phyloP scores from a whole-genome alignment of 2,329 filamentous ascomycete species.

The Fusarium sarcochroum region DNA sequence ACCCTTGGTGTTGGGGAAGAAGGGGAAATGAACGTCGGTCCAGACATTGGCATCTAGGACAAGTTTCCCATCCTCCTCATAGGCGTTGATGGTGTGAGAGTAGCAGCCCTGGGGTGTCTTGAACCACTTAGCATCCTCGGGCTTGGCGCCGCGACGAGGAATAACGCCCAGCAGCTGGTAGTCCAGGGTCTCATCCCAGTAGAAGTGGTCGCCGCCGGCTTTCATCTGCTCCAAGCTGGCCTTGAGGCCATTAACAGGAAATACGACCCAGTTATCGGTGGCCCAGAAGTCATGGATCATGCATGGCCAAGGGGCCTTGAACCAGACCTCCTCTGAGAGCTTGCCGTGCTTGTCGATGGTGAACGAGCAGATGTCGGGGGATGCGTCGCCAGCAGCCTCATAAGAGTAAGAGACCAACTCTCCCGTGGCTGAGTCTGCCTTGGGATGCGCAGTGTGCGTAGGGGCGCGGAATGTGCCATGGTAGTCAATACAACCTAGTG shows the following conservation, averaged over 20 bases:
- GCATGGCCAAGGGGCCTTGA: no score
- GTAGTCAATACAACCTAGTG: slow-evolving; percentile 14
- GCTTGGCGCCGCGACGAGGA: slow-evolving; percentile 19
- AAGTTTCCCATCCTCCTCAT: no score
- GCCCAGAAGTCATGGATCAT: no score
- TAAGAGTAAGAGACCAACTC: slow-evolving; percentile 18
- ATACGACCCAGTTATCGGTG: no score
- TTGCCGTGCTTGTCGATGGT: no score
- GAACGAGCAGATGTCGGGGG: no score
- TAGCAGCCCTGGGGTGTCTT: slow-evolving; percentile 17
- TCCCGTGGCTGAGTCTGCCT: slow-evolving; percentile 14
- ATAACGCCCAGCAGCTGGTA: slow-evolving; percentile 17
- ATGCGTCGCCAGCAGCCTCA: not conserved
- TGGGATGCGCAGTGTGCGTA: slow-evolving; percentile 18
- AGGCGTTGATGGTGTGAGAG: not conserved
- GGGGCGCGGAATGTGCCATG: slow-evolving; percentile 3
- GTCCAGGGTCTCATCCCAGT: slow-evolving; percentile 21
- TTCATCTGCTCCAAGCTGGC: slow-evolving; percentile 20
- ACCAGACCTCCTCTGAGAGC: no score
- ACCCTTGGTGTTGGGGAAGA: no score
- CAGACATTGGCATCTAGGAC: no score
- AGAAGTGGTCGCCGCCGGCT: slow-evolving; percentile 16
- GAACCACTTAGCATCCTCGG: slow-evolving; percentile 22
- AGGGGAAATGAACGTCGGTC: no score
- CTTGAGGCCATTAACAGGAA: no score